Evolutionary conservation across 352 stramenopile species (phyloP).

Genomic region (Aphanomyces euteiches): DNA sequence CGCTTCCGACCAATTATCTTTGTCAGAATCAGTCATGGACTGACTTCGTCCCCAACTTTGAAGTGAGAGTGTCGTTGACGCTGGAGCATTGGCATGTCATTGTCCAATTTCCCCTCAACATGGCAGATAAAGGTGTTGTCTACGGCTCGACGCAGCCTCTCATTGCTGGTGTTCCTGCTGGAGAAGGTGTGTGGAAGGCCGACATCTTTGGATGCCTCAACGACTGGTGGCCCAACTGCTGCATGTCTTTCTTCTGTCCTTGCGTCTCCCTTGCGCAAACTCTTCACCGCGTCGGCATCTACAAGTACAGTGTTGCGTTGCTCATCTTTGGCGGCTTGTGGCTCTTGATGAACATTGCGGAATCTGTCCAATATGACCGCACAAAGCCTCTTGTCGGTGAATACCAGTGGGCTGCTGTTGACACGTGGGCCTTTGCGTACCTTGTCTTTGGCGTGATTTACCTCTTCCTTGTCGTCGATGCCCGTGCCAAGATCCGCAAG

Average conservation of each 20-base stretch:
- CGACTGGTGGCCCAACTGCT: slow-evolving; percentile 45
- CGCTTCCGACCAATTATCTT: no score
- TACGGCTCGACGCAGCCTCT: slow-evolving; percentile 13
- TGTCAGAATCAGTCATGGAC: no score
- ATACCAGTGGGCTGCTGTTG: not conserved
- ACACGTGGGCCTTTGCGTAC: not conserved
- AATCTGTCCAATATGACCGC: not conserved
- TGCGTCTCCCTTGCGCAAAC: slow-evolving; percentile 46
- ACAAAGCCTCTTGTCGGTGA: not conserved
- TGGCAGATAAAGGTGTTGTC: not conserved
- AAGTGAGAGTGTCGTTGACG: no score
- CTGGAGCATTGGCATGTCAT: no score
- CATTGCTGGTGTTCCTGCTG: not conserved
- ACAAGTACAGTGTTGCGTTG: slow-evolving; percentile 35
- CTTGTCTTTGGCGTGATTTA: slow-evolving; percentile 1
- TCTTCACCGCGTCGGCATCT: slow-evolving; percentile 37
- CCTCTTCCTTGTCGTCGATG: slow-evolving; percentile 22
- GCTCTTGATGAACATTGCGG: not conserved
- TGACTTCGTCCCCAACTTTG: no score
- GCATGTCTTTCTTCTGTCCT: slow-evolving; percentile 44
- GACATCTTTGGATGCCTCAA: slow-evolving; percentile 42
- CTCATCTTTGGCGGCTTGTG: slow-evolving; percentile 16
- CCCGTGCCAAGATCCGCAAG: slow-evolving; percentile 18
- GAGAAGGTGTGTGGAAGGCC: slow-evolving; percentile 32
- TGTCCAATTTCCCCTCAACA: no score